Evolutionary conservation across 768 basidiomycete genomes (phyloP), one percentile per base, ranked within the genome.

Genomic region (Boletus sp.): DNA sequence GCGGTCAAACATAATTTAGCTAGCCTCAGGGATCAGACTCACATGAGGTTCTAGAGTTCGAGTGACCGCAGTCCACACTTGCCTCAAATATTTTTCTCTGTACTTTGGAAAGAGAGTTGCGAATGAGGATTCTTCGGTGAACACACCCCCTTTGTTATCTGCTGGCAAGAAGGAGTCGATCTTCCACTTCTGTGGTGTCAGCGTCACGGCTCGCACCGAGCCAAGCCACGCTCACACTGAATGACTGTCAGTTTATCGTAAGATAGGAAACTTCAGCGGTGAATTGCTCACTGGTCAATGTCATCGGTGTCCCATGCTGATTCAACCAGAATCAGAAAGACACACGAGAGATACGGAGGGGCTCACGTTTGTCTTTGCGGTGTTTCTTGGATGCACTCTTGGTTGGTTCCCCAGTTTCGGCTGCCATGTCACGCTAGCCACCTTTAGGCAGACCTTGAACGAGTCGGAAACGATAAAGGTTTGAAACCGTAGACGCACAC

Each of bases 281-380:
- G 47, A 29, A 41, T n/a, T 23, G 70, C 93, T 85, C 70, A 96
- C 93, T 97, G 95, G 79, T 98, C 91, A 72, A 98, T 93, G 64
- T 97, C 96, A 70, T 98, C 95, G 41, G 95, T 98, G 68, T 98
- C 96, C 96, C 96, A 98, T 66, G 95, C 96, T 98, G 57, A 60
- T 51, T 30, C 61, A 49, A 64, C 49, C 55, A 32, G 52, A 46
- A 58, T 68, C 51, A 65, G 56, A 41, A 41, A 47, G 40, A 21
- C 8, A 23, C 10, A 14, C 34, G 6, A 54, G 2, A 11, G 2
- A n/a, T 14, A 23, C 19, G 15, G 4, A 27, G 15, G 47, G 9
- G 74, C 92, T 67, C 66, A 96, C 95, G 95, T 74, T 98, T 98
- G 8, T 97, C 94, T 69, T 97, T 97, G 58, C 94, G 80, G 70